Conservation (phyloP, 140 eudicot genomes). For the Artemisia princeps region DNA sequence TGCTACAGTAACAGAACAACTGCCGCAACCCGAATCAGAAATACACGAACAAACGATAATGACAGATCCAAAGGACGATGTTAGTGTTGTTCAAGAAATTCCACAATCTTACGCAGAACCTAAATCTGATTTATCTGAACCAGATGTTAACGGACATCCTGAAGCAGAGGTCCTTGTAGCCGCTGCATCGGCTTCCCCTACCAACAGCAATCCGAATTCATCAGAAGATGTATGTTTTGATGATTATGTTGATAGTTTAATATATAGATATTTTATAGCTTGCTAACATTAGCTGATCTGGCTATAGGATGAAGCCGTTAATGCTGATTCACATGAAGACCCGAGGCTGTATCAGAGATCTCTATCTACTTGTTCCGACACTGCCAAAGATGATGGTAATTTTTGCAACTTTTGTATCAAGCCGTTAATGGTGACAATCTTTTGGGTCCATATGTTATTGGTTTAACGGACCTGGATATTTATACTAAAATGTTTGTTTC, state of each 20-base stretch:
- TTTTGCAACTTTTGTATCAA: constrained; percentile 1
- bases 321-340: constrained; percentile 34
- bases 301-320: constrained; percentile 47
- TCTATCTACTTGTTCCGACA: constrained; percentile 29
- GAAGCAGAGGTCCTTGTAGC: no score
- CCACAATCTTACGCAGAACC: constrained; percentile 17
- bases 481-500: constrained; percentile 11
- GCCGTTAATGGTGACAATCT: neutral
- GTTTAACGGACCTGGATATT: constrained; percentile 12
- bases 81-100: constrained; percentile 15
- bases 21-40: constrained; percentile 19
- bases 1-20: constrained; percentile 21
- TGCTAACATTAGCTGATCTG: neutral
- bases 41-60: constrained; percentile 20
- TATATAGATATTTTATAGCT: no score
- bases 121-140: constrained; percentile 22
- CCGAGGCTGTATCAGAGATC: constrained; percentile 37
- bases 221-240: constrained; percentile 5
- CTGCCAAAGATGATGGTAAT: constrained; percentile 35
- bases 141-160: constrained; percentile 8
- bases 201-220: constrained; percentile 10
- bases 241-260: no score
- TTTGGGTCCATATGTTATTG: constrained; percentile 15
- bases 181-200: neutral
- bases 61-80: constrained; percentile 21